Percentiles rank a stretch among this genome's conserved stretches.
These are phyloP conservation scores for Leishmania martiniquensis DNA, from an alignment of 208 protist genomes.

Conservation along the genomic window DNA sequence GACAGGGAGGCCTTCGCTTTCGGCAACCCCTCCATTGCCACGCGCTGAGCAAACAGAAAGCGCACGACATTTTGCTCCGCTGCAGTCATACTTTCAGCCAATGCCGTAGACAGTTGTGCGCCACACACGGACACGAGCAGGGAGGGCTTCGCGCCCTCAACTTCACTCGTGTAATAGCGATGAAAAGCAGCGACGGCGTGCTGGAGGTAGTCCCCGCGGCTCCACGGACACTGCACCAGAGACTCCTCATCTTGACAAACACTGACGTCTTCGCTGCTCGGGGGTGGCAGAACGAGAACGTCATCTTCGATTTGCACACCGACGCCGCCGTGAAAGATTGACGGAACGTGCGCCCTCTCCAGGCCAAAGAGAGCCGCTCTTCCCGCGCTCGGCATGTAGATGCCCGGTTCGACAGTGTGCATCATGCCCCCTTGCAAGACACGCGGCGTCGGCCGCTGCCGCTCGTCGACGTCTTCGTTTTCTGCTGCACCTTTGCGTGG, in stretches of 20 bases:
- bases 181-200: conserved; percentile 33
- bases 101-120: neutral
- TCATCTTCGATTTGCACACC: conserved; percentile 69
- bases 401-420: conserved; percentile 70
- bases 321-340: conserved; percentile 30
- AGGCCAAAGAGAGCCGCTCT: conserved; percentile 19
- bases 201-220: conserved; percentile 26
- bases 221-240: conserved; percentile 7
- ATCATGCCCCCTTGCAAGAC: conserved; percentile 53
- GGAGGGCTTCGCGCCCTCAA: neutral
- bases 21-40: conserved; percentile 33
- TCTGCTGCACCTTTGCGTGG: neutral
- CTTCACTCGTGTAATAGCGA: conserved; percentile 7
- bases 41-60: conserved; percentile 51
- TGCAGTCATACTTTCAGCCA: neutral
- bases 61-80: conserved; percentile 21
- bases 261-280: neutral
- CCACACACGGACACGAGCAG: neutral
- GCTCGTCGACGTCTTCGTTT: neutral
- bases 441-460: conserved; percentile 4
- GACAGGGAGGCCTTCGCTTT: conserved; percentile 16
- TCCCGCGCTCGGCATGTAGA: conserved; percentile 45
- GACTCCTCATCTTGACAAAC: neutral
- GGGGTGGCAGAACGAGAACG: conserved; percentile 47
- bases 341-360: conserved; percentile 18